A percentile compares a stretch with the other conserved stretches of the same genome.
Conservation (phyloP, 331 rosid genomes). For the Spiraea crenata region DNA sequence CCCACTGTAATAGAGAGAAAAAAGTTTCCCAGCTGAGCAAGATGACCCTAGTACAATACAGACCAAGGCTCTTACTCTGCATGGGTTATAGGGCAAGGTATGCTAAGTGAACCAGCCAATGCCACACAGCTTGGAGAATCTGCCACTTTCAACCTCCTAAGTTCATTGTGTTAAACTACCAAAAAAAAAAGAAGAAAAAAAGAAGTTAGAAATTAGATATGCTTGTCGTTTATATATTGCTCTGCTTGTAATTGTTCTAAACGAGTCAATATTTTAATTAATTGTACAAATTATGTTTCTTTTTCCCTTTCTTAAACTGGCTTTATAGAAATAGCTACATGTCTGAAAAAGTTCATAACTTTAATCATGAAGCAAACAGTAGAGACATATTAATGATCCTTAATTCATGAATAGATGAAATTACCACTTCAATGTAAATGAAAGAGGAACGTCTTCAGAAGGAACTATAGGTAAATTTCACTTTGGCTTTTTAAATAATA, state of each 20-base stretch:
- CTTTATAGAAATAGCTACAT: background rate
- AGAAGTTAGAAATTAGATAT: background rate
- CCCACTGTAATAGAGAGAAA: conserved; percentile 23
- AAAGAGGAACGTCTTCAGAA: background rate
- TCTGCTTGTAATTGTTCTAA: background rate
- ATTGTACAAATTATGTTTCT: background rate
- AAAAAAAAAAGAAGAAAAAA: background rate
- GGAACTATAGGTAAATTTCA: background rate
- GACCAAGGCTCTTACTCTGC: conserved; percentile 46
- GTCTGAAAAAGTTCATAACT: background rate
- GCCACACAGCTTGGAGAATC: too few species aligned
- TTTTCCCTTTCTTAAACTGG: background rate
- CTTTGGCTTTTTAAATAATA: background rate
- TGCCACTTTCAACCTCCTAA: background rate
- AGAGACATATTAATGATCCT: background rate
- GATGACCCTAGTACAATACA: conserved; percentile 36
- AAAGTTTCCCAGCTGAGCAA: conserved; percentile 26
- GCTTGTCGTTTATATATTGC: background rate
- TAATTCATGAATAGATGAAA: background rate
- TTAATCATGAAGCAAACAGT: background rate
- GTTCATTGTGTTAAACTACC: background rate
- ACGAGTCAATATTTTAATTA: background rate
- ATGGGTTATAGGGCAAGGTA: conserved; percentile 40
- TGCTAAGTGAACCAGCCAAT: background rate
- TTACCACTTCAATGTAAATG: background rate